Base-by-base conservation (phyloP, 371 early-diverging fungal species). In the Rhizopus arrhizus region DNA sequence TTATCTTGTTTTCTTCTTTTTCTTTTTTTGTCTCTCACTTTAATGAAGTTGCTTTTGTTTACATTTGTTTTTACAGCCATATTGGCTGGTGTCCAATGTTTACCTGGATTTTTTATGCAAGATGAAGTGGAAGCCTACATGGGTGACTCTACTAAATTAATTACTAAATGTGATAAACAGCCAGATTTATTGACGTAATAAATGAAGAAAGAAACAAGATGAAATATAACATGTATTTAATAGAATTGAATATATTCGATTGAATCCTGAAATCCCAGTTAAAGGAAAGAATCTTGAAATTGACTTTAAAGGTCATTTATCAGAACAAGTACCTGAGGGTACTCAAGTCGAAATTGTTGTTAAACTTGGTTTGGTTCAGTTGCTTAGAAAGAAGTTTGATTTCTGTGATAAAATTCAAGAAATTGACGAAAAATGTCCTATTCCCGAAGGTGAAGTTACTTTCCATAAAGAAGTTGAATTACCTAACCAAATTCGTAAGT, bases 231-330 rank as follows among this genome's bases (percentile, higher is more conserved):
- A 5, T 28, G 2, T 28, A n/a, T 48, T 2, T 13, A 32, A 33
- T 54, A 79, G 80, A n/a, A 72, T 79, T 49, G 61, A 78, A 1
- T 66, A 80, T 62, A 66, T 83, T 56, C 45, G 63, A 12, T 50
- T 86, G 38, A 60, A 32, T 12, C 89, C 89, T 36, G 85, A 87
- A 59, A 85, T 86, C 3, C 86, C 86, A 3, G 58, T 65, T 0
- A 76, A 68, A 63, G 89, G 88, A 5, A 31, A 83, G 53, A 53
- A 52, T 32, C 75, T 86, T 8, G 55, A 53, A 5, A 78, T 89
- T 40, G 77, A 80, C 13, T 85, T 82, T 43, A 78, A 72, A 51
- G 89, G 87, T 5, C 54, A 34, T 45, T 73, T 85, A 22, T 46
- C 57, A 3, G 78, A 82, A 54, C 60, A 57, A 12, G 75, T 89